phyloP scores from a whole-genome alignment of 768 basidiomycete species.

The Sutorius australiensis region DNA sequence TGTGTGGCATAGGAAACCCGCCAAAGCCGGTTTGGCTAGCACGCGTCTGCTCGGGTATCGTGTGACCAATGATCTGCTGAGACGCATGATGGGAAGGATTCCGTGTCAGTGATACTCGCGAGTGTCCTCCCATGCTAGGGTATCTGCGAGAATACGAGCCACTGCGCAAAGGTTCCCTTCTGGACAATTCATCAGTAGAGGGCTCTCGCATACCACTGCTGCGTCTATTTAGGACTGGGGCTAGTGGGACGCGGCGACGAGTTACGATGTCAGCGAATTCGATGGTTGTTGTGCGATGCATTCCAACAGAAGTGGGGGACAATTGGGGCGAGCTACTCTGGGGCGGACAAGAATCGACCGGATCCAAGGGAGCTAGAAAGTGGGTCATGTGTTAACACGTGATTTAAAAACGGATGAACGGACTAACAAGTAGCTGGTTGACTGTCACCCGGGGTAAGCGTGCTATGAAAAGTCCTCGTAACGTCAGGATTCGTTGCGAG shows the following conservation, averaged over 20 bases:
- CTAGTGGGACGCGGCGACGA: conserved; percentile 23
- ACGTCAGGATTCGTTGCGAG: neutral
- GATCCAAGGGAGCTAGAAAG: conserved; percentile 10
- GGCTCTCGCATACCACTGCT: conserved; percentile 10
- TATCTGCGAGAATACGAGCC: conserved; percentile 14
- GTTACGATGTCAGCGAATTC: conserved; percentile 46
- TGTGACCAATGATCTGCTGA: conserved; percentile 10
- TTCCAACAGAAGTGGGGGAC: conserved; percentile 11
- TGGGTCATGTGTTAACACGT: neutral
- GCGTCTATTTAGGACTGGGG: conserved; percentile 27
- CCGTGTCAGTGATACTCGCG: conserved; percentile 15
- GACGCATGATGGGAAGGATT: conserved; percentile 14
- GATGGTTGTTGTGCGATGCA: conserved; percentile 44
- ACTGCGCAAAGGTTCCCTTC: conserved; percentile 6
- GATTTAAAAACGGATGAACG: neutral
- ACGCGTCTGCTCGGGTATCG: conserved; percentile 9
- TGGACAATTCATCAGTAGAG: conserved; percentile 4
- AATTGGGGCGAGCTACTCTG: conserved; percentile 4
- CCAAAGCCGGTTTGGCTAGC: conserved; percentile 53
- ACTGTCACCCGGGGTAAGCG: conserved; percentile 18
- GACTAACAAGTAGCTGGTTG: conserved; percentile 10
- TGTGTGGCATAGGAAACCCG: conserved; percentile 70
- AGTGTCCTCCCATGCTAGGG: conserved; percentile 7
- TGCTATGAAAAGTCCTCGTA: conserved; percentile 34
- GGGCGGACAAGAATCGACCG: neutral